These are phyloP conservation scores for Agrocybe praecox DNA, from an alignment of 768 basidiomycete genomes.

Conservation along the genomic window DNA sequence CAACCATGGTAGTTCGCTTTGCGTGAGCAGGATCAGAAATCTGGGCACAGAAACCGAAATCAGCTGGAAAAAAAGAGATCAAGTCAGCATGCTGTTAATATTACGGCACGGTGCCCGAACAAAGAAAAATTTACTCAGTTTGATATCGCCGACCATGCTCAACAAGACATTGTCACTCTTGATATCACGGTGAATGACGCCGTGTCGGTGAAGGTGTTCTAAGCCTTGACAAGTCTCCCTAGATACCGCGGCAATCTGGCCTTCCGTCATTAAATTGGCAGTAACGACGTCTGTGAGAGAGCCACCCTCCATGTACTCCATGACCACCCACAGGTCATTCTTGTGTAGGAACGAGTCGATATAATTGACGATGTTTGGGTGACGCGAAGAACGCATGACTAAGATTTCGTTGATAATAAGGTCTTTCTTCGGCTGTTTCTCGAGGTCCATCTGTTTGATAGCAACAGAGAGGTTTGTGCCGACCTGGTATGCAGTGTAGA, in stretches of 20 bases:
- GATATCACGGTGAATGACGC: constrained; percentile 98
- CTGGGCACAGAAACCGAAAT: constrained; percentile 99
- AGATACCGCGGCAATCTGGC: constrained; percentile 96
- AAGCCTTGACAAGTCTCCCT: constrained; percentile 92
- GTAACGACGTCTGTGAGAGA: constrained; percentile 95
- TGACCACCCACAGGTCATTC: constrained; percentile 99
- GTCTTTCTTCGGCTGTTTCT: constrained; percentile 99
- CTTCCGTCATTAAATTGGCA: constrained; percentile 96
- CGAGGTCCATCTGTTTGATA: constrained; percentile 99
- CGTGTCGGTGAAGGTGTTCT: constrained; percentile 92
- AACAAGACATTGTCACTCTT: constrained; percentile 98
- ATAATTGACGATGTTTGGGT: constrained; percentile 99
- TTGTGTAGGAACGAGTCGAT: constrained; percentile 98
- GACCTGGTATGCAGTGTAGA: constrained; percentile 97
- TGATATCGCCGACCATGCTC: constrained; percentile 94
- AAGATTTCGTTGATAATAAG: constrained; percentile 99
- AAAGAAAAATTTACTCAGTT: constrained; percentile 75
- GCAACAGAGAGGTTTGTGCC: constrained; percentile 93
- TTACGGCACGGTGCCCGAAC: not conserved
- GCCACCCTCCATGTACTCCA: constrained; percentile 99
- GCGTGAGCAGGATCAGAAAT: constrained; percentile 87
- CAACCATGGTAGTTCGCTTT: constrained; percentile 98
- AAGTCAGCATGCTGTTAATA: constrained; percentile 6
- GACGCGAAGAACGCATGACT: constrained; percentile 95
- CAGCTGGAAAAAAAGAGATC: constrained; percentile 53